Evolutionary conservation across 2,329 filamentous ascomycete species (phyloP), one percentile per base, ranked within the genome.

Genomic region (Leptographium flavum): DNA sequence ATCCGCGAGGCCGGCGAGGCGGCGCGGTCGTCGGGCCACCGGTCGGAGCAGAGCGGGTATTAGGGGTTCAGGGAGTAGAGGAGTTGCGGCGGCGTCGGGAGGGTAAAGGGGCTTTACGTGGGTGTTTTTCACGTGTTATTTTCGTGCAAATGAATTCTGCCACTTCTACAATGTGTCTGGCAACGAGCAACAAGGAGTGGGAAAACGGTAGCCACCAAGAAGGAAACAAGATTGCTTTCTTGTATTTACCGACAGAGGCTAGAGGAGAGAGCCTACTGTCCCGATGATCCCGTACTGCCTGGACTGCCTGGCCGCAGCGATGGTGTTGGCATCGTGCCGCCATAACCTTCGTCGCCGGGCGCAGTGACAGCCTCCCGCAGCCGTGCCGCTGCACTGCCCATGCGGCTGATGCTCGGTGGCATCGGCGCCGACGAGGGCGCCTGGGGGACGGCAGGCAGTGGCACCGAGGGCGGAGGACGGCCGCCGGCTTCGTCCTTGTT

Each of bases 1-100:
- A 85, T 87, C 46, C 69, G 68, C 54, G 73, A 78, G 51, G 80
- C 79, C 1, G 73, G 71, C 14, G 69, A 72, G 45, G 68, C 66
- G 22, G 73, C 73, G 8, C 62, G 57, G 23, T 58, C 61, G 35
- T 59, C 60, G 5, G 64, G 64, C 46, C 51, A 60, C 19, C 61
- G 72, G 44, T 60, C 59, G 49, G 73, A 76, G 56, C 72, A 78
- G 58, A 67, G 67, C 43, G 73, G 74, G 0, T 75, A 70, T 48
- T 77, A 40, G 47, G 25, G 11, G n/a, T 14, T 11, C 6, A 10
- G 23, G 17, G 17, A 25, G 9, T 22, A 14, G 17, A 9, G 21
- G 31, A 28, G 13, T 17, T 11, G 7, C 10, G n/a, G 11, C 5
- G 32, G 32, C 3, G 11, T 19, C 5, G 11, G 30, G 11, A 32